These are phyloP conservation scores for Geranium rotundifolium DNA, from an alignment of 345 rosid genomes.

Conservation along the genomic window DNA sequence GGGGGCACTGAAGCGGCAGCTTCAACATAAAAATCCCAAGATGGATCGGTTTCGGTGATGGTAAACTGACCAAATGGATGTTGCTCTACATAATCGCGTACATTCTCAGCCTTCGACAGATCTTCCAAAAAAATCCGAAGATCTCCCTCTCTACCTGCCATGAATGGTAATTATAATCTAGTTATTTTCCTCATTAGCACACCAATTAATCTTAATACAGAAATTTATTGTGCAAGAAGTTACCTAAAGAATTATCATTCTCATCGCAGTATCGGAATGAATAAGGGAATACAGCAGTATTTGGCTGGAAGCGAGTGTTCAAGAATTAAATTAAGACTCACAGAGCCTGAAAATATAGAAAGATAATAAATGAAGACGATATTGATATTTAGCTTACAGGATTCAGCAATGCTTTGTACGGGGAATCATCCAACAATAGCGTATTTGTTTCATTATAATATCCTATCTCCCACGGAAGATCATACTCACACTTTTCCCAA, in stretches of 20 bases:
- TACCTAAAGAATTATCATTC: constrained; percentile 59
- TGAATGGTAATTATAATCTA: constrained; percentile 1
- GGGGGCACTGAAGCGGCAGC: constrained; percentile 15
- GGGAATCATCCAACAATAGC: constrained; percentile 75
- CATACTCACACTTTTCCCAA: constrained; percentile 56
- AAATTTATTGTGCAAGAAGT: neutral
- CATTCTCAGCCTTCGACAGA: constrained; percentile 39
- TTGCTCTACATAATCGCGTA: constrained; percentile 43
- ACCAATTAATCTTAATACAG: too few species aligned
- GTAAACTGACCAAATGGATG: constrained; percentile 70
- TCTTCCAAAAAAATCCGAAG: constrained; percentile 54
- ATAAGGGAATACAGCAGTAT: constrained; percentile 68
- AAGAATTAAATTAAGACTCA: neutral
- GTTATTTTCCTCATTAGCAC: neutral
- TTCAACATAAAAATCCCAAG: constrained; percentile 51
- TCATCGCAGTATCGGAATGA: constrained; percentile 38
- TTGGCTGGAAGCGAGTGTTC: constrained; percentile 29
- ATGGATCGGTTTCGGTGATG: constrained; percentile 34
- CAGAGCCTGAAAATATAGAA: constrained; percentile 2
- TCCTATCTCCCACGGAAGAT: constrained; percentile 59
- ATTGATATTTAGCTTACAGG: constrained; percentile 46
- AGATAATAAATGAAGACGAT: neutral
- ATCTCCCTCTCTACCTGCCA: constrained; percentile 58
- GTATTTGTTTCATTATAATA: constrained; percentile 66
- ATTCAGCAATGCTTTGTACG: constrained; percentile 87